Evolutionary conservation across 495 filamentous ascomycete species (phyloP).

Genomic region (Penicillium tannophilum): DNA sequence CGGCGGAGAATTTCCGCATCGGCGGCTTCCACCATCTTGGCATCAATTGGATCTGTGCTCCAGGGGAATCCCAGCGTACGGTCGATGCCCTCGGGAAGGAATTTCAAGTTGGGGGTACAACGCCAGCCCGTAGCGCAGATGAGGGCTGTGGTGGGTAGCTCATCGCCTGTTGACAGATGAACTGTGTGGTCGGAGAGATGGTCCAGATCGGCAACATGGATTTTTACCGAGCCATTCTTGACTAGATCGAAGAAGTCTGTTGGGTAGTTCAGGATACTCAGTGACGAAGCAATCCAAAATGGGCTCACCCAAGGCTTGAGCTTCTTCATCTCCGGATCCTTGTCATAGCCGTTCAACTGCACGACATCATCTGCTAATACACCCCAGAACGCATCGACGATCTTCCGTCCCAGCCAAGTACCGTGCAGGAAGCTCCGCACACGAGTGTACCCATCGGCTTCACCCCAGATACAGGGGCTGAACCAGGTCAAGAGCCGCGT

Average conservation of each 20-base stretch:
- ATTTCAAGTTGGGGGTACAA: slow-evolving; percentile 61
- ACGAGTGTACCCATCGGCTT: slow-evolving; percentile 48
- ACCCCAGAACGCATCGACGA: slow-evolving; percentile 70
- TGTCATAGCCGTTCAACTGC: slow-evolving; percentile 57
- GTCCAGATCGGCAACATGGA: slow-evolving; percentile 65
- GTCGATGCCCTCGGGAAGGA: slow-evolving; percentile 55
- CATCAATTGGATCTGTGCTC: slow-evolving; percentile 30
- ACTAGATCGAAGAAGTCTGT: slow-evolving; percentile 66
- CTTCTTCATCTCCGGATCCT: slow-evolving; percentile 65
- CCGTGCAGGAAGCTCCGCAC: slow-evolving; percentile 63
- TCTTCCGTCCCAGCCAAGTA: slow-evolving; percentile 64
- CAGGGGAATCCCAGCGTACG: slow-evolving; percentile 44
- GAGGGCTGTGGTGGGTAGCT: slow-evolving; percentile 60
- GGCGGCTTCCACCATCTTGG: slow-evolving; percentile 41
- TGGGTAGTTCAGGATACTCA: slow-evolving; percentile 72
- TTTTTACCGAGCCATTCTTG: slow-evolving; percentile 55
- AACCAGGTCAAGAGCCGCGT: slow-evolving; percentile 68
- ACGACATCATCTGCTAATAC: slow-evolving; percentile 62
- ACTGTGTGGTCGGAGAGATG: slow-evolving; percentile 51
- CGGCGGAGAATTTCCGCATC: slow-evolving; percentile 66
- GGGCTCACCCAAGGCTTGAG: slow-evolving; percentile 65
- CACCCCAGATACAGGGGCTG: slow-evolving; percentile 63
- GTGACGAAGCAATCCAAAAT: slow-evolving; percentile 63
- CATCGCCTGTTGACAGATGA: slow-evolving; percentile 57
- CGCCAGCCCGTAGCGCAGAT: slow-evolving; percentile 73